A percentile compares a stretch with the other conserved stretches of the same genome.
These are phyloP conservation scores for Chalaropsis thielavioides DNA, from an alignment of 2,329 filamentous ascomycete genomes.

Conservation along the genomic window DNA sequence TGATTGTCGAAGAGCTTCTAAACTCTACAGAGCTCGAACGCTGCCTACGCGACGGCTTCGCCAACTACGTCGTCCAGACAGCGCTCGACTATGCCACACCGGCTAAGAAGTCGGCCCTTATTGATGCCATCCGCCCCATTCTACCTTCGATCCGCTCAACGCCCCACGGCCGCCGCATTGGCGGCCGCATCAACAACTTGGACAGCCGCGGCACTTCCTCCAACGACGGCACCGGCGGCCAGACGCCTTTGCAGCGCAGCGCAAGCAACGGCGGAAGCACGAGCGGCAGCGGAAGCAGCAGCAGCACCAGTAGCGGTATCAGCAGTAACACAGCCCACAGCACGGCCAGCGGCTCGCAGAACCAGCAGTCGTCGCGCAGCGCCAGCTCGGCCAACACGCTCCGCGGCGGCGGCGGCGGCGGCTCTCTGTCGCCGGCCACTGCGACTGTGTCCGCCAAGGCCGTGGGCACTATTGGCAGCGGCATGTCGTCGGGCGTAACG, in stretches of 20 bases:
- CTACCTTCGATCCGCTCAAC: slow-evolving; percentile 75
- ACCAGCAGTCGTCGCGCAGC: slow-evolving; percentile 10
- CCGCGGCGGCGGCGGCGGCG: too few species aligned
- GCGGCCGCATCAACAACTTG: slow-evolving; percentile 63
- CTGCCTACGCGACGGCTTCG: slow-evolving; percentile 80
- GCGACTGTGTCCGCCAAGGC: neutral
- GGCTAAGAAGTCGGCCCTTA: slow-evolving; percentile 56
- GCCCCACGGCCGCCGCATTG: slow-evolving; percentile 86
- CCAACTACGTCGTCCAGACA: slow-evolving; percentile 97
- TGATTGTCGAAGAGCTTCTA: slow-evolving; percentile 74
- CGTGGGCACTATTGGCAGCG: slow-evolving; percentile 10
- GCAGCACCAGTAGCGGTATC: neutral
- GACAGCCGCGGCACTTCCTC: slow-evolving; percentile 38
- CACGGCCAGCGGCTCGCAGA: neutral
- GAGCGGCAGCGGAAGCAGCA: slow-evolving; percentile 1
- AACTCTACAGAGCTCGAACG: slow-evolving; percentile 64
- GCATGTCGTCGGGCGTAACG: slow-evolving; percentile 8
- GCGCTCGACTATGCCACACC: slow-evolving; percentile 73
- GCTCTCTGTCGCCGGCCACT: slow-evolving; percentile 14
- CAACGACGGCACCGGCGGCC: slow-evolving; percentile 38
- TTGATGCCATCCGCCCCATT: slow-evolving; percentile 74
- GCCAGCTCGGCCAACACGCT: too few species aligned
- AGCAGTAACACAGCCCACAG: neutral
- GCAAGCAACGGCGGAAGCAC: slow-evolving; percentile 18
- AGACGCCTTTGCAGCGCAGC: slow-evolving; percentile 32